Evolutionary conservation across 805 yeast genomes (phyloP), one percentile per base, ranked within the genome.

Genomic region (Dipodascopsis uninucleata): DNA sequence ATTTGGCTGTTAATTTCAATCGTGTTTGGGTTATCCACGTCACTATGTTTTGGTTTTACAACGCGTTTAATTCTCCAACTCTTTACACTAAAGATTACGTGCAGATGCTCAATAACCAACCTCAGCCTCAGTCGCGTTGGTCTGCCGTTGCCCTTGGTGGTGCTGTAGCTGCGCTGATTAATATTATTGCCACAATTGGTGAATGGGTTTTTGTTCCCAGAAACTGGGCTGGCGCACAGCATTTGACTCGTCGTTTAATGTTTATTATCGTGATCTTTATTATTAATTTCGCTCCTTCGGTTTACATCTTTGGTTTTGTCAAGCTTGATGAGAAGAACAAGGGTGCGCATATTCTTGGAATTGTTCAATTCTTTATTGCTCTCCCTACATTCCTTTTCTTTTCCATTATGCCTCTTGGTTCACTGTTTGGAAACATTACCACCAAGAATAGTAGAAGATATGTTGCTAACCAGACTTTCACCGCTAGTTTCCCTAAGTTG

Each of bases 221-320:
- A 70, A 79, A 82, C 59, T 93, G 97, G 97, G 95, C 97, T 28
- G 98, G 99, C 69, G 97, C 97, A 66, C 97, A 90, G 71, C 96
- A 85, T 66, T 77, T 93, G 63, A 71, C 87, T 29, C 86, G 96
- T 70, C 82, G 98, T 65, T 74, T 93, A 60, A 63, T 81, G 73
- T 83, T 89, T 64, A 68, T 90, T 64, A 56, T 82, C 43, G 55
- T 77, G 41, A 77, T 88, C 56, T 72, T 88, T 45, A 73, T 71
- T 42, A 60, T 81, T 52, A 93, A 90, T 68, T 72, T 90, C 62
- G 94, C 82, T 57, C 95, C 97, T 29, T 79, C 86, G 25, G 79
- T 86, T 44, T 93, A 85, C 62, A 81, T 89, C 31, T 86, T 87
- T 67, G 82, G 82, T 56, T 85, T 83, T 70, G 84, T 87, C 52